A percentile compares a stretch with the other conserved stretches of the same genome.
Evolutionary conservation across 1,284 basidiomycete genomes (phyloP).

Genomic region (Volvariella volvacea): DNA sequence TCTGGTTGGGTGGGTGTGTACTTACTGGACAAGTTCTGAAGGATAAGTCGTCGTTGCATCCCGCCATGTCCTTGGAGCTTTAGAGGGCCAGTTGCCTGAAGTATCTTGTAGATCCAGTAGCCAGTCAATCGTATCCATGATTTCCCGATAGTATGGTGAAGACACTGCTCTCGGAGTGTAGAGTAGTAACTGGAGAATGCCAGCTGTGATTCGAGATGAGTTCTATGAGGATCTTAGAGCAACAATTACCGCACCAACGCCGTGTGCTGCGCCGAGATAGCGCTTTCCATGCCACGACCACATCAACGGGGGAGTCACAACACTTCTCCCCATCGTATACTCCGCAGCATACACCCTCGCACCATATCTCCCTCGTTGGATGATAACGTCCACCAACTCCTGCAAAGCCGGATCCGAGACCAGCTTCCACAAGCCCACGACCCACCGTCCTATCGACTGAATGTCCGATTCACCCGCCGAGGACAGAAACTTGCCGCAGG

Average conservation of each 20-base stretch:
- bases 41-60: slow-evolving; percentile 6
- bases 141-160: slow-evolving; percentile 28
- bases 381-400: slow-evolving; percentile 36
- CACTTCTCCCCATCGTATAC: slow-evolving; percentile 8
- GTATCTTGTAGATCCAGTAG: slow-evolving; percentile 36
- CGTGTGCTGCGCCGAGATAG: slow-evolving; percentile 51
- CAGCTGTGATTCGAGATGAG: slow-evolving; percentile 25
- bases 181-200: slow-evolving; percentile 45
- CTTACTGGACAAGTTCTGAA: slow-evolving; percentile 43
- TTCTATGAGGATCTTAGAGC: too few species aligned
- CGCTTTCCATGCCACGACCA: slow-evolving; percentile 50
- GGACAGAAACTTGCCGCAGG: slow-evolving; percentile 3
- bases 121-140: slow-evolving; percentile 40
- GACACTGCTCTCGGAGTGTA: slow-evolving; percentile 32
- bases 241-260: slow-evolving; percentile 32
- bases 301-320: slow-evolving; percentile 36
- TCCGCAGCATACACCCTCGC: slow-evolving; percentile 26
- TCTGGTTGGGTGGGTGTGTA: slow-evolving; percentile 1
- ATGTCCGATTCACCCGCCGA: background rate
- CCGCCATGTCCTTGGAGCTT: slow-evolving; percentile 21
- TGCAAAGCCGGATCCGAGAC: slow-evolving; percentile 23
- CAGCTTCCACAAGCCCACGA: slow-evolving; percentile 11
- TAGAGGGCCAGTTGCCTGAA: slow-evolving; percentile 45
- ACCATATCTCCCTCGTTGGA: slow-evolving; percentile 36
- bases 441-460: background rate